Evolutionary conservation across 2,329 filamentous ascomycete genomes (phyloP).

Genomic region (Ophiocordyceps camponoti-floridani): DNA sequence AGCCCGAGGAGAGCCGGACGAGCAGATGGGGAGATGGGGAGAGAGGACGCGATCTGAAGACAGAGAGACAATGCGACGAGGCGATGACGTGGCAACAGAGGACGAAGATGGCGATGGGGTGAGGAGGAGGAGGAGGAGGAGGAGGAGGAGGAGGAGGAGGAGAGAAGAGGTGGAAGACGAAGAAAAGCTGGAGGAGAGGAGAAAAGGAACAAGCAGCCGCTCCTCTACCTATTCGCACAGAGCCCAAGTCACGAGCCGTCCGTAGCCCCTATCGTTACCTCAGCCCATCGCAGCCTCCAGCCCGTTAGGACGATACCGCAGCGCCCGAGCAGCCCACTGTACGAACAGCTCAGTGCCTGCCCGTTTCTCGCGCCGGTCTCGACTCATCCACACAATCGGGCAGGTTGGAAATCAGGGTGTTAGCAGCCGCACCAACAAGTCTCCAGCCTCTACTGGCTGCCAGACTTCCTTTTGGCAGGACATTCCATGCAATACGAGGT

Average conservation of each 20-base stretch:
- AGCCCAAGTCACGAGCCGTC: background rate
- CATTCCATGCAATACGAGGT: background rate
- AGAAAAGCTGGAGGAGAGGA: background rate
- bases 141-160: background rate
- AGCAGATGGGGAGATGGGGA: too few relatives aligned
- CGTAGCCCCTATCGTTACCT: background rate
- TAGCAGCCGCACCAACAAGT: too few relatives aligned
- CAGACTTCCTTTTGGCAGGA: background rate
- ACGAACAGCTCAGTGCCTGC: background rate
- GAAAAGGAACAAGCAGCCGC: background rate
- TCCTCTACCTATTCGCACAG: background rate
- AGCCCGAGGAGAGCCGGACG: too few relatives aligned
- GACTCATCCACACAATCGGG: background rate
- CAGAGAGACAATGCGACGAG: too few relatives aligned
- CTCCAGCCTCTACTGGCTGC: too few relatives aligned
- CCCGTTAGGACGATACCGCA: background rate
- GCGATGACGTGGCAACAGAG: too few relatives aligned
- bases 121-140: background rate
- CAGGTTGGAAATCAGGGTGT: too few relatives aligned
- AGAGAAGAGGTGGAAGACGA: background rate
- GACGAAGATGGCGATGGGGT: too few relatives aligned
- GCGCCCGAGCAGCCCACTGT: background rate
- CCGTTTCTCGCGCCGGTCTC: background rate
- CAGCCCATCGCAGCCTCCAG: background rate
- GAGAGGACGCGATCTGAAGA: too few relatives aligned